Percentiles rank a stretch among this genome's conserved stretches.
Evolutionary conservation across 2,329 filamentous ascomycete genomes (phyloP).

Genomic region (Mollisia scopiformis): DNA sequence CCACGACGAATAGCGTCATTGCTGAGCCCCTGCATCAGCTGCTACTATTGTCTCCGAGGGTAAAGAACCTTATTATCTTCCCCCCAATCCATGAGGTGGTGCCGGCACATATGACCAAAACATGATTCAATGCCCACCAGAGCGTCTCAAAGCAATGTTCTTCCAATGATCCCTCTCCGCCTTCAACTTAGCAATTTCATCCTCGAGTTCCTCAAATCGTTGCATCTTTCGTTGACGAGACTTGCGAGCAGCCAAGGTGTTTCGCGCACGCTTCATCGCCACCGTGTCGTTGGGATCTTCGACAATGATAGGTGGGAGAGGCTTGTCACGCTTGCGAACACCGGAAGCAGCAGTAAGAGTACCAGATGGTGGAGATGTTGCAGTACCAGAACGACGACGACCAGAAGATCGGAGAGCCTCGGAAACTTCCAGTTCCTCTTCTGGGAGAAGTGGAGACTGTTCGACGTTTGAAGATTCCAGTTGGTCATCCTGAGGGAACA

Average conservation of each 20-base stretch:
- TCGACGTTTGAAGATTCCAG: slow-evolving; percentile 29
- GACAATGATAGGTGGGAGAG: slow-evolving; percentile 76
- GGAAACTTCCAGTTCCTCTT: slow-evolving; percentile 52
- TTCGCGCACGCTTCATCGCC: slow-evolving; percentile 92
- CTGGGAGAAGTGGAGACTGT: slow-evolving; percentile 31
- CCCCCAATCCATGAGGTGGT: slow-evolving; percentile 37
- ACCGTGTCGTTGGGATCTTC: slow-evolving; percentile 73
- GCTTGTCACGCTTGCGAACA: slow-evolving; percentile 78
- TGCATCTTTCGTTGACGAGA: slow-evolving; percentile 85
- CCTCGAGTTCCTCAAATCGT: slow-evolving; percentile 74
- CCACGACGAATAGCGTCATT: slow-evolving; percentile 35
- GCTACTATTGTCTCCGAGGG: slow-evolving; percentile 35
- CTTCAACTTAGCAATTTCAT: slow-evolving; percentile 70
- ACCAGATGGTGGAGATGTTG: slow-evolving; percentile 50
- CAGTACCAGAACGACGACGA: slow-evolving; percentile 43
- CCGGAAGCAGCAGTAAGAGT: slow-evolving; percentile 69
- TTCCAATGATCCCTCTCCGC: slow-evolving; percentile 70
- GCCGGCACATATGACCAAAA: slow-evolving; percentile 32
- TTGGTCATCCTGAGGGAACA: slow-evolving; percentile 63
- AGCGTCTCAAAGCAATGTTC: slow-evolving; percentile 35
- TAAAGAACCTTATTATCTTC: slow-evolving; percentile 29
- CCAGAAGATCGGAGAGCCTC: slow-evolving; percentile 43
- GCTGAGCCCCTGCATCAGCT: slow-evolving; percentile 30
- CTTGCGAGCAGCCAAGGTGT: slow-evolving; percentile 91
- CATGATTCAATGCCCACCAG: slow-evolving; percentile 22